Conservation (phyloP, 306 rosid species). For the Prinsepia uniflora region DNA sequence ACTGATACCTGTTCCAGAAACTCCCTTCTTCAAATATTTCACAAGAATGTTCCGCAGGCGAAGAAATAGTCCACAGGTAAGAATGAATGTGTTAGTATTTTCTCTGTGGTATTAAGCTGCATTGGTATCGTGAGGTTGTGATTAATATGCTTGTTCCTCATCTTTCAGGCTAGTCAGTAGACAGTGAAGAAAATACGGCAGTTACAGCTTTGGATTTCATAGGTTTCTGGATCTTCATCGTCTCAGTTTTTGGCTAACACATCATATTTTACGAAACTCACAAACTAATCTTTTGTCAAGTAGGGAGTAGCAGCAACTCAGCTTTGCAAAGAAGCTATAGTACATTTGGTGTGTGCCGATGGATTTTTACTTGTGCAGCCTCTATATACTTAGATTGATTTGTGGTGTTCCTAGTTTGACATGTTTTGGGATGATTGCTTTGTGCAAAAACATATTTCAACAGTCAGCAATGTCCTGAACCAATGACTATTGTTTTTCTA, state of each 20-base stretch:
- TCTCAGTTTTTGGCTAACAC: neutral
- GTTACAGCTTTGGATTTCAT: neutral
- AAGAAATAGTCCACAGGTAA: slow-evolving; percentile 9
- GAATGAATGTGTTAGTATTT: neutral
- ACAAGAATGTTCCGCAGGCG: slow-evolving; percentile 11
- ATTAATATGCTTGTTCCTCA: neutral
- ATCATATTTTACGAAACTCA: neutral
- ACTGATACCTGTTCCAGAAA: slow-evolving; percentile 55
- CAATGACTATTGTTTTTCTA: neutral
- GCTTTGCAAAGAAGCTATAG: neutral
- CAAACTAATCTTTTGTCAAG: neutral
- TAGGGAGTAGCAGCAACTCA: neutral
- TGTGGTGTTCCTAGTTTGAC: neutral
- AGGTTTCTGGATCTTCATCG: neutral
- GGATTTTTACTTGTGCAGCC: neutral
- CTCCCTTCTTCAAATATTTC: slow-evolving; percentile 19
- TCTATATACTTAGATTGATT: neutral
- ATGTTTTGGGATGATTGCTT: neutral
- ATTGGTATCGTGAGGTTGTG: neutral
- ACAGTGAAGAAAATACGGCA: neutral
- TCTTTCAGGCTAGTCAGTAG: slow-evolving; percentile 9
- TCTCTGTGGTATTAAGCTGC: neutral
- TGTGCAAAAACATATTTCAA: neutral
- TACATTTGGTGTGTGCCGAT: neutral
- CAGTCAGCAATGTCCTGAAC: neutral